phyloP scores from a whole-genome alignment of 106 monocot species.

The Alisma plantagoaquatica region DNA sequence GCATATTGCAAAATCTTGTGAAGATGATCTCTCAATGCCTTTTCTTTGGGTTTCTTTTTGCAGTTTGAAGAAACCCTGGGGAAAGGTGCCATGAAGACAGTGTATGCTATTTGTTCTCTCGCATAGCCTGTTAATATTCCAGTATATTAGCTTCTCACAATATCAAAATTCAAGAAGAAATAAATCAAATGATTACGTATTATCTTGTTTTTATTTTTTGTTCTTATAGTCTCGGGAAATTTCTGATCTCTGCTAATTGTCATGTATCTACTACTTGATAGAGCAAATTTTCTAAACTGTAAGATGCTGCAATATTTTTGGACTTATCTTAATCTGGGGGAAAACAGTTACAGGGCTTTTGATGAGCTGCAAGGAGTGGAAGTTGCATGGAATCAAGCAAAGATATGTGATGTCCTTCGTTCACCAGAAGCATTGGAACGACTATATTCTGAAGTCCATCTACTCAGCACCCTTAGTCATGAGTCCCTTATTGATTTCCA shows the following conservation, averaged over 20 bases:
- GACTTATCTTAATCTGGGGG: constrained; percentile 19
- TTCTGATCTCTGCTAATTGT: too few species aligned
- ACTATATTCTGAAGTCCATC: constrained; percentile 89
- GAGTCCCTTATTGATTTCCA: constrained; percentile 77
- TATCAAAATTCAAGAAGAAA: not conserved
- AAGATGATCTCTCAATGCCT: too few species aligned
- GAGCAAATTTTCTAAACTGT: not conserved
- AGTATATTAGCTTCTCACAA: not conserved
- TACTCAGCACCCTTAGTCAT: constrained; percentile 73
- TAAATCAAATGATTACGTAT: not conserved
- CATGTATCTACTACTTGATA: not conserved
- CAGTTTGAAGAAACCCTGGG: constrained; percentile 84
- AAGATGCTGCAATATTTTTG: too few species aligned
- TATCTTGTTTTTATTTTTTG: too few species aligned
- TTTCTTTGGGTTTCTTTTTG: not conserved
- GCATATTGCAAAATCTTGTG: too few species aligned
- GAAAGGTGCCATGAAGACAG: constrained; percentile 95
- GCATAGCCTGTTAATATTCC: not conserved
- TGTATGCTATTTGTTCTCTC: constrained; percentile 41
- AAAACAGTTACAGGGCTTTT: constrained; percentile 75
- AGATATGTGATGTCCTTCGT: constrained; percentile 51
- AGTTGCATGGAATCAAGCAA: constrained; percentile 96
- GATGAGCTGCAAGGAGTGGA: constrained; percentile 74
- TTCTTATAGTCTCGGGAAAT: too few species aligned
- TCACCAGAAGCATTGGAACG: constrained; percentile 66